Evolutionary conservation across 768 basidiomycete species (phyloP).

Genomic region (Tylopilus felleus): DNA sequence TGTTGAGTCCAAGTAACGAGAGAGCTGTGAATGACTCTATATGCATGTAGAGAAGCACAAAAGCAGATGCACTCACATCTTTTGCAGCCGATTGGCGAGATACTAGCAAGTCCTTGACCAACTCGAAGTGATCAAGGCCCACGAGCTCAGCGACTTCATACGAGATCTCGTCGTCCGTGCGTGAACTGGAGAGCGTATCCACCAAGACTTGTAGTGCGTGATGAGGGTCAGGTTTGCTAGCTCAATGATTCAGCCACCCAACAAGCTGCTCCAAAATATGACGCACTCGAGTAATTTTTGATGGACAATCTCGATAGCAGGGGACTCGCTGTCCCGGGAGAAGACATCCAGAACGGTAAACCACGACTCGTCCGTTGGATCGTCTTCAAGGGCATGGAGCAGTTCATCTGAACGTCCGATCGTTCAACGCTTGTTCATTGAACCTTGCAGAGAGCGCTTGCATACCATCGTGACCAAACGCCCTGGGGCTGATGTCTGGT

Average conservation of each 20-base stretch:
- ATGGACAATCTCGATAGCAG: constrained; percentile 3
- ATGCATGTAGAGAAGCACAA: not conserved
- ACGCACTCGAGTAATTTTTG: constrained; percentile 19
- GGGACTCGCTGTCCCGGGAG: not conserved
- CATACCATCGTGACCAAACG: constrained; percentile 16
- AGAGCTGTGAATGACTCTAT: constrained; percentile 14
- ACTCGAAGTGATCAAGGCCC: constrained; percentile 81
- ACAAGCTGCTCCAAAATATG: not conserved
- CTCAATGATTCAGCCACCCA: constrained; percentile 4
- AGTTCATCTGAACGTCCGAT: constrained; percentile 13
- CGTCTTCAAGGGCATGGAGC: constrained; percentile 8
- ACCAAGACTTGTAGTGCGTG: constrained; percentile 21
- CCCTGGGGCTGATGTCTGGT: constrained; percentile 16
- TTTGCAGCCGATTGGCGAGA: constrained; percentile 47
- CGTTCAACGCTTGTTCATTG: constrained; percentile 2
- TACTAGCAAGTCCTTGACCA: constrained; percentile 66
- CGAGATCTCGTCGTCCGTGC: constrained; percentile 68
- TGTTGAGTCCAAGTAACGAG: constrained; percentile 1
- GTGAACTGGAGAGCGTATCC: constrained; percentile 45
- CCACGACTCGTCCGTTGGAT: constrained; percentile 21
- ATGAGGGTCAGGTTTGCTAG: constrained; percentile 12
- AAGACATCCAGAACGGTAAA: constrained; percentile 36
- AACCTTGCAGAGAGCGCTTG: not conserved
- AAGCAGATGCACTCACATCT: constrained; percentile 40
- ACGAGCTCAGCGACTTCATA: constrained; percentile 74